A percentile compares a stretch with the other conserved stretches of the same genome.
phyloP scores from a whole-genome alignment of 2,329 filamentous ascomycete species.

The Arthrocladium fulminans region DNA sequence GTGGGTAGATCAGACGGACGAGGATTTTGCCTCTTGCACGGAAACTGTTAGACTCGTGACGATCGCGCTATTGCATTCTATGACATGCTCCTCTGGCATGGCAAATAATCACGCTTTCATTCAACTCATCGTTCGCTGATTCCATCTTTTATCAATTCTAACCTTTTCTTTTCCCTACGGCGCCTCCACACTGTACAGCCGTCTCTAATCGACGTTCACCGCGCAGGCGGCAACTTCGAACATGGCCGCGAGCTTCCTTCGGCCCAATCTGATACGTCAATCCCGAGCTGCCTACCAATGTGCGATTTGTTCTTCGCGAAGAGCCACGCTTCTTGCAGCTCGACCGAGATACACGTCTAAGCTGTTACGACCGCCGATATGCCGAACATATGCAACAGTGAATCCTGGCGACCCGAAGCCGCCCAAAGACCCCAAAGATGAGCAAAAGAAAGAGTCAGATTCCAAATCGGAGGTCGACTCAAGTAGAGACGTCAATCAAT shows the following conservation, averaged over 20 bases:
- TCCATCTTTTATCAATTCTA: not conserved
- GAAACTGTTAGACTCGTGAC: slow-evolving; percentile 5
- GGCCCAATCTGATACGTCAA: slow-evolving; percentile 20
- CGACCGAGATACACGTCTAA: slow-evolving; percentile 30
- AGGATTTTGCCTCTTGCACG: not conserved
- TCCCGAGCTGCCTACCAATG: slow-evolving; percentile 49
- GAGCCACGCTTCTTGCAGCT: slow-evolving; percentile 29
- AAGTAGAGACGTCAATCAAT: slow-evolving; percentile 25
- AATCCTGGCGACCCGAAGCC: slow-evolving; percentile 38
- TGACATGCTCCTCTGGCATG: not conserved
- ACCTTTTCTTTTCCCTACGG: slow-evolving; percentile 1
- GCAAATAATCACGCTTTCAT: not conserved
- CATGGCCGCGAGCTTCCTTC: slow-evolving; percentile 22
- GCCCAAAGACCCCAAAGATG: slow-evolving; percentile 20
- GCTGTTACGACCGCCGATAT: slow-evolving; percentile 31
- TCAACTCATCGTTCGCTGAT: not conserved
- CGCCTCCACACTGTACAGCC: not conserved
- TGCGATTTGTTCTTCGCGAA: slow-evolving; percentile 40
- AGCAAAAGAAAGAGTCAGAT: slow-evolving; percentile 23
- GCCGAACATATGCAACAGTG: slow-evolving; percentile 36
- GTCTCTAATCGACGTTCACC: not conserved
- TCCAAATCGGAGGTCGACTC: not conserved
- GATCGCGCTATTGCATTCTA: not conserved
- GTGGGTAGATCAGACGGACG: not conserved
- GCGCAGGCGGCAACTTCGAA: slow-evolving; percentile 4